Percentiles rank a stretch among this genome's conserved stretches.
Conservation (phyloP, 2,329 filamentous ascomycete species). For the Immersiporthe knoxdaviesiana region DNA sequence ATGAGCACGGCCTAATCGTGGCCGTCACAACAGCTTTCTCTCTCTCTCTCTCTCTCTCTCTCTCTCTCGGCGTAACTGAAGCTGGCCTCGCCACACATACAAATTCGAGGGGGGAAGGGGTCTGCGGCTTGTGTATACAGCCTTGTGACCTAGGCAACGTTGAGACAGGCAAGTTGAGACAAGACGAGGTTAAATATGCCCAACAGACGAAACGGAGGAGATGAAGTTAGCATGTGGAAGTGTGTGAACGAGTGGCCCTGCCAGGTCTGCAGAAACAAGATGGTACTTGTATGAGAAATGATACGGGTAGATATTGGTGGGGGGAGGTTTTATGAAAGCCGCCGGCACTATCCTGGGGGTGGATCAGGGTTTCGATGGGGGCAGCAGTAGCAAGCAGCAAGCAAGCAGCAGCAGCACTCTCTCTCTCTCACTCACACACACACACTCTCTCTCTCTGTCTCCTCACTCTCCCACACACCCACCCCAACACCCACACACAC, state of each 20-base stretch:
- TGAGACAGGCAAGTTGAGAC: too few relatives aligned
- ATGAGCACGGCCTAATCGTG: slow-evolving; percentile 17
- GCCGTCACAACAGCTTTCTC: slow-evolving; percentile 14
- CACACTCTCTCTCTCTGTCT: too few relatives aligned
- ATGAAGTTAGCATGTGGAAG: slow-evolving; percentile 34
- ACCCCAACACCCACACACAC: too few relatives aligned
- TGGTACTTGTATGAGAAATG: slow-evolving; percentile 54
- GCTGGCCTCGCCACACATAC: slow-evolving; percentile 8
- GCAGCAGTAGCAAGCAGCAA: slow-evolving; percentile 12
- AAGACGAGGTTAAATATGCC: slow-evolving; percentile 1
- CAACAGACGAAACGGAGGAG: slow-evolving; percentile 8
- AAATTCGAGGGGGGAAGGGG: slow-evolving; percentile 11
- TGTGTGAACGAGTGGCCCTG: slow-evolving; percentile 35
- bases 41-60: slow-evolving; percentile 6
- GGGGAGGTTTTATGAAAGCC: slow-evolving; percentile 51
- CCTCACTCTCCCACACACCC: too few relatives aligned
- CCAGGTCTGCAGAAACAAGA: slow-evolving; percentile 48
- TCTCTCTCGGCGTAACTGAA: slow-evolving; percentile 13
- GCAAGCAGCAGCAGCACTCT: too few relatives aligned
- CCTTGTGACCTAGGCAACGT: slow-evolving; percentile 15
- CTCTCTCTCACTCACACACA: too few relatives aligned
- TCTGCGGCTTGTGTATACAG: slow-evolving; percentile 24
- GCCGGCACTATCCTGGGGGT: slow-evolving; percentile 54
- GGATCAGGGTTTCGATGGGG: slow-evolving; percentile 39
- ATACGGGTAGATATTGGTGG: slow-evolving; percentile 54